Evolutionary conservation across 805 yeast genomes (phyloP), one percentile per base, ranked within the genome.

Genomic region (Barnettozyma sp.): DNA sequence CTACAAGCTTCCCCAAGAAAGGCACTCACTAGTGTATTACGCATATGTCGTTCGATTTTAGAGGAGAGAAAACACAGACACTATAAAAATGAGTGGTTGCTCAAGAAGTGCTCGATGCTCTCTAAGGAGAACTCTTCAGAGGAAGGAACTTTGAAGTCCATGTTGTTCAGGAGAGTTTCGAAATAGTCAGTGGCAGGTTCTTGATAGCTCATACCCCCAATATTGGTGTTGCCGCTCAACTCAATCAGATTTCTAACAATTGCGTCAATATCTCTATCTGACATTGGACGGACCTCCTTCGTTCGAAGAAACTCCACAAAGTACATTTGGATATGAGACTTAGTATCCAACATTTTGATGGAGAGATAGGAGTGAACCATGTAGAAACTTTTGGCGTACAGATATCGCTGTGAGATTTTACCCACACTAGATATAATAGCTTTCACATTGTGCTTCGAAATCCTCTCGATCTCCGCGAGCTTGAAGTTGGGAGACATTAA

Each of bases 141-240:
- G 3, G 14, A 16, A 4, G 29, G 20, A 4, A 34, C 22, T 11
- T 30, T 30, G 12, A 19, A 8, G 15, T 35, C 21, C 5, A 32
- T 22, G 24, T 32, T 31, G 19, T 14, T 24, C 5, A 39, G 21
- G 11, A 39, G 23, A 3, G 12, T 21, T 20, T 35, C 42, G 11
- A 39, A 39, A 19, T 39, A 39, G 7, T 25, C 26, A 3, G 35
- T 26, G 10, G 35, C 21, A 4, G 42, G 42, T 7, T 39, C 42
- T 15, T 39, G 34, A 21, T 39, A 35, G 7, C 33, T 16, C 15
- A 26, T 26, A 8, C 31, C 32, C 7, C 37, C 25, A 12, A 39
- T 22, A n/a, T 23, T 33, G 19, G 35, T 24, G 8, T 39, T 39
- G 6, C 42, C 42, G 26, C 34, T 32, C 8, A 39, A 12, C 23